These are phyloP conservation scores for Durio zibethinus DNA, from an alignment of 345 rosid genomes.

Conservation along the genomic window DNA sequence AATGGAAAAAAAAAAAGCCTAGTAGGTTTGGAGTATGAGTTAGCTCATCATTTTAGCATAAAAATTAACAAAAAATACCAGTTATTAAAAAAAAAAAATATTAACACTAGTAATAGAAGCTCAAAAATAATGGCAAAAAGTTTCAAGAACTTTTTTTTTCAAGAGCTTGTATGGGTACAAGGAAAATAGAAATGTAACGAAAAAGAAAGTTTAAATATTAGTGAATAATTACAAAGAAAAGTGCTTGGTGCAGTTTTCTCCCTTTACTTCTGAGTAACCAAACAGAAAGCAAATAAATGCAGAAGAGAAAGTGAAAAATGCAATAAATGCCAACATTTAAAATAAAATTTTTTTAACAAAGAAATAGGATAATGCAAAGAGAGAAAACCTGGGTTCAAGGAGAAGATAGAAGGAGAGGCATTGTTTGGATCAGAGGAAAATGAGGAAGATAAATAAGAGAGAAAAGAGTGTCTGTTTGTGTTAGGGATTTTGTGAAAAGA, in stretches of 20 bases:
- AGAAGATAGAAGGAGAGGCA: slow-evolving; percentile 13
- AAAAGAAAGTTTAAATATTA: neutral
- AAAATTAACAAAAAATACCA: neutral
- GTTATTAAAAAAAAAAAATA: neutral
- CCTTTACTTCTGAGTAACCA: neutral
- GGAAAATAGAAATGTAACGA: slow-evolving; percentile 9
- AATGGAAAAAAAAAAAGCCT: neutral
- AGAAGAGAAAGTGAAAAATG: slow-evolving; percentile 4
- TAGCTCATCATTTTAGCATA: neutral
- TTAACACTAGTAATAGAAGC: neutral
- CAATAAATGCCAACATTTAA: slow-evolving; percentile 2
- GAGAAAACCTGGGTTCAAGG: slow-evolving; percentile 10
- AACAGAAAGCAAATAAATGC: slow-evolving; percentile 10
- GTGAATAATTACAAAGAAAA: neutral
- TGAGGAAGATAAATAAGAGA: neutral
- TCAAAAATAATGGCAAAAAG: neutral
- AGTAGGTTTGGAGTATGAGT: neutral
- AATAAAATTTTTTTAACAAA: too few species aligned
- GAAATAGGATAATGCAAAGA: neutral
- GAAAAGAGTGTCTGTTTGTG: too few species aligned
- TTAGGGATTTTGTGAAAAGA: slow-evolving; percentile 35
- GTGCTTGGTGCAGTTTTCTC: neutral
- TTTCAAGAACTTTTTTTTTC: neutral
- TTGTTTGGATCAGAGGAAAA: slow-evolving; percentile 29
- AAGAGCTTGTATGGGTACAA: neutral